Evolutionary conservation across 202 grass and related monocot species (phyloP), one percentile per base, ranked within the genome.

Genomic region (Miscanthus sacchariflorus): DNA sequence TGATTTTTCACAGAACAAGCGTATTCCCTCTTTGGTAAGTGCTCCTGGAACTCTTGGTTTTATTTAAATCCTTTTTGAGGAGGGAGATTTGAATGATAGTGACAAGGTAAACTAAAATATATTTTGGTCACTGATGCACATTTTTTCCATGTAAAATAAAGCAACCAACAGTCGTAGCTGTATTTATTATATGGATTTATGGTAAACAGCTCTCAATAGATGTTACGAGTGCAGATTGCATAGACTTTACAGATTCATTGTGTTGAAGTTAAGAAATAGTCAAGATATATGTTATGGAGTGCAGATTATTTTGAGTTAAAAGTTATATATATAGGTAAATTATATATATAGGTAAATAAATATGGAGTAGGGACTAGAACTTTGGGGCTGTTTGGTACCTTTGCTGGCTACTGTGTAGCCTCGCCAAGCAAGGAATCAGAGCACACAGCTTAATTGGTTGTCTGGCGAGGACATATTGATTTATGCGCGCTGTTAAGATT

Each of bases 61-160:
- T n/a, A 15, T 49, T 49, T 14, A 12, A 4, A 66, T 28, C 15
- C 27, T 76, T 38, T 27, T 6, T 4, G 9, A 50, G 58, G 21
- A 65, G 5, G 27, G 10, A 74, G 12, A 33, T 27, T 84, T 84
- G 40, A 74, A 12, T 58, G 69, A 63, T 59, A 14, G 5, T 12
- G 27, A 24, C n/a, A 19, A 75, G 70, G 56, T 74, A 84, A 75
- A 64, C n/a, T 84, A 23, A 84, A 79, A 23, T 45, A 33, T 64
- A 10, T 84, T 74, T 84, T 33, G 25, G 10, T 44, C 30, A 64
- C 36, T 63, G 76, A 84, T 50, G 35, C 24, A 83, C 24, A 27
- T 83, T 73, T 58, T 21, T 10, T 18, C 7, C 28, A 71, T 70
- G 12, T 58, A 78, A 38, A 39, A 12, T 33, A 63, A 83, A 18